Percentiles rank a stretch among this genome's conserved stretches.
Evolutionary conservation across 495 filamentous ascomycete species (phyloP).

Genomic region (Tetracladium marchalianum): DNA sequence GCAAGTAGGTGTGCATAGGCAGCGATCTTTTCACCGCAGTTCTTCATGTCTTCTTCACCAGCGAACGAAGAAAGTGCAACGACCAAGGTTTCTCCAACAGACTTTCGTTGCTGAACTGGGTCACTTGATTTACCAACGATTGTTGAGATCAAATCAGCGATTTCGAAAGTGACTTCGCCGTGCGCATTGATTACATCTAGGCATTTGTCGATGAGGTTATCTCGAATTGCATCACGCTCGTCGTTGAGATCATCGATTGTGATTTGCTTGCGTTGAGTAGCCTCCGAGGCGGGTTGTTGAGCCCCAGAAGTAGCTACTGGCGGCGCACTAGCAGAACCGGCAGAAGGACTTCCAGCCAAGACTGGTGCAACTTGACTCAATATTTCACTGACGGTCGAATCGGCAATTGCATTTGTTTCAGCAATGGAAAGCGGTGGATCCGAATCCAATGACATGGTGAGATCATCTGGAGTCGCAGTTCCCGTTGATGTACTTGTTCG

Average conservation of each 20-base stretch:
- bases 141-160: conserved; percentile 74
- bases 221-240: conserved; percentile 59
- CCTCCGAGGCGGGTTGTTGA: background rate
- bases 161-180: conserved; percentile 80
- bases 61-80: conserved; percentile 80
- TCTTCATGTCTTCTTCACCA: conserved; percentile 59
- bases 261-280: conserved; percentile 5
- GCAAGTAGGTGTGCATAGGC: conserved; percentile 91
- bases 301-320: background rate
- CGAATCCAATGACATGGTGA: conserved; percentile 7
- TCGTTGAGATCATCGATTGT: conserved; percentile 79
- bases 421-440: conserved; percentile 4
- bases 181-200: conserved; percentile 85
- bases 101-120: conserved; percentile 52
- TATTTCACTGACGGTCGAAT: background rate
- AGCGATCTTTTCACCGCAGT: conserved; percentile 72
- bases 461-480: conserved; percentile 17
- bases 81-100: conserved; percentile 74
- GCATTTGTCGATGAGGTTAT: conserved; percentile 76
- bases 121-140: conserved; percentile 61
- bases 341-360: background rate
- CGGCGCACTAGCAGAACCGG: conserved; percentile 4
- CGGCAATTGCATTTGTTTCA: background rate
- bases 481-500: conserved; percentile 11
- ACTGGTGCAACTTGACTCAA: background rate